phyloP scores from a whole-genome alignment of 345 rosid species.

The Populus euphratica region DNA sequence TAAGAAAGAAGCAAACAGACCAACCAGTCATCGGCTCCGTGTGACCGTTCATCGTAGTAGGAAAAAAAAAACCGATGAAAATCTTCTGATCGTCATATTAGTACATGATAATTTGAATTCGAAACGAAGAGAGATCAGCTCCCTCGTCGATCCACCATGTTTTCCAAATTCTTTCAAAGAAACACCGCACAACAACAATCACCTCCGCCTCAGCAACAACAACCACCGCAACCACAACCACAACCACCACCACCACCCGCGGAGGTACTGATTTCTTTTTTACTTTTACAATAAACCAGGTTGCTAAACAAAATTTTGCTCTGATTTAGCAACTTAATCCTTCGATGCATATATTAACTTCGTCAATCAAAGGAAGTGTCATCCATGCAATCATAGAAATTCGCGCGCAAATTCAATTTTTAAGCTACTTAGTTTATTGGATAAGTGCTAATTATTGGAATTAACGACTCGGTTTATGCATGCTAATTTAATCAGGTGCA shows the following conservation, averaged over 20 bases:
- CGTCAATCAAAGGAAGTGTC: neutral
- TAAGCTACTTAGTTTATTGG: neutral
- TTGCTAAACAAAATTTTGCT: neutral
- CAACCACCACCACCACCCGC: neutral
- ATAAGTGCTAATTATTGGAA: neutral
- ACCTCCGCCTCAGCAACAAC: constrained; percentile 10
- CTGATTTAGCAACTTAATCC: neutral
- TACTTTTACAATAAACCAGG: neutral
- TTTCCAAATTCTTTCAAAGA: constrained; percentile 49
- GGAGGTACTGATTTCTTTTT: neutral
- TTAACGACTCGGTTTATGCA: neutral
- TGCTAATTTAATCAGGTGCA: neutral
- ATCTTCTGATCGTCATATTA: neutral
- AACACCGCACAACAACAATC: constrained; percentile 18
- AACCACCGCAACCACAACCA: neutral
- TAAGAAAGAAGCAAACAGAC: neutral
- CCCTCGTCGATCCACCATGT: constrained; percentile 31
- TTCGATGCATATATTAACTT: neutral
- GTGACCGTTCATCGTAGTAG: constrained; percentile 3
- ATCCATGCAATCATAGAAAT: neutral
- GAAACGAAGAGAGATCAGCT: neutral
- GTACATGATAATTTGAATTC: neutral
- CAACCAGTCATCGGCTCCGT: constrained; percentile 6
- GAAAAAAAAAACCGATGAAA: neutral
- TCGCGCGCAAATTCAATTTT: neutral